Evolutionary conservation across 2,329 filamentous ascomycete genomes (phyloP).

Genomic region (Aspergillus chevalieri): DNA sequence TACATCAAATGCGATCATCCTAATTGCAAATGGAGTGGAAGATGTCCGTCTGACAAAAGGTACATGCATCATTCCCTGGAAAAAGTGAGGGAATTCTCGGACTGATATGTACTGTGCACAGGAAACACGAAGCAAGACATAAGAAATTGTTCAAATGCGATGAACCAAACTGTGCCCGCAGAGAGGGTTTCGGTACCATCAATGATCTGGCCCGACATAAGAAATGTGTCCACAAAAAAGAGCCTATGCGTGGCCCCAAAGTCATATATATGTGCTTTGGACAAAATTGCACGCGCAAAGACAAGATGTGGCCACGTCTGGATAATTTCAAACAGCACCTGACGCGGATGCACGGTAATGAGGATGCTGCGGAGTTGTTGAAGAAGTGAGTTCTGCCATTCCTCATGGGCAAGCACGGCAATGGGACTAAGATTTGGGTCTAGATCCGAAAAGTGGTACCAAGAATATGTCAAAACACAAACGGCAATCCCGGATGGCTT

Average conservation of each 20-base stretch:
- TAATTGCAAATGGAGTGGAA: conserved; percentile 29
- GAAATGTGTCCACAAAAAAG: conserved; percentile 60
- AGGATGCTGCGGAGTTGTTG: conserved; percentile 42
- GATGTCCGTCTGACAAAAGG: conserved; percentile 38
- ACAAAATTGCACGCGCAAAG: conserved; percentile 50
- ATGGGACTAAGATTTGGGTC: conserved; percentile 10
- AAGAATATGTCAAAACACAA: conserved; percentile 17
- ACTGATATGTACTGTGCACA: conserved; percentile 30
- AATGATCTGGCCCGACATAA: conserved; percentile 81
- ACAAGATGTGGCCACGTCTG: conserved; percentile 69
- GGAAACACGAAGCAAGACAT: conserved; percentile 70
- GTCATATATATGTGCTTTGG: conserved; percentile 57
- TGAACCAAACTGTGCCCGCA: conserved; percentile 50
- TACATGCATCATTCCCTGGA: conserved; percentile 10
- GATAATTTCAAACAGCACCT: conserved; percentile 87
- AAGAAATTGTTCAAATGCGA: conserved; percentile 61
- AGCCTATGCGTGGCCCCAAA: conserved; percentile 39
- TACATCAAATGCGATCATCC: conserved; percentile 25
- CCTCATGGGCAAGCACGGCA: neutral
- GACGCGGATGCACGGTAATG: conserved; percentile 56
- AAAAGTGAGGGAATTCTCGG: neutral
- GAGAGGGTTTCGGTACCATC: conserved; percentile 65
- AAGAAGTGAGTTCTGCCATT: conserved; percentile 36
- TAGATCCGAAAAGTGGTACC: conserved; percentile 33
- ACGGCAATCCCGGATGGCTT: conserved; percentile 13